These are phyloP conservation scores for Rhizopus sp. DNA, from an alignment of 371 early-diverging fungal species.

Conservation along the genomic window DNA sequence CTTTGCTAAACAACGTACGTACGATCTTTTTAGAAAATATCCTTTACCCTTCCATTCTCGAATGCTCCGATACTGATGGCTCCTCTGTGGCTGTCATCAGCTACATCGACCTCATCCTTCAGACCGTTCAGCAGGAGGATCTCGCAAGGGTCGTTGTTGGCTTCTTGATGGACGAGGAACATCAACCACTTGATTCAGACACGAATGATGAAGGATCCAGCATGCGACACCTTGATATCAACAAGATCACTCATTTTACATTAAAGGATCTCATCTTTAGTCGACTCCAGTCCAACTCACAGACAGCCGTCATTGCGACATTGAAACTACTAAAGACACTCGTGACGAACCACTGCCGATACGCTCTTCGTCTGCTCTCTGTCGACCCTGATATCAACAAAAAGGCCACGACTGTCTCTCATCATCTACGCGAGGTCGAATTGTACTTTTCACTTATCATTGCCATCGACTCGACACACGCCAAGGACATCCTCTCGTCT, in stretches of 20 bases:
- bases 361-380: slow-evolving; percentile 69
- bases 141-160: slow-evolving; percentile 73
- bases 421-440: slow-evolving; percentile 69
- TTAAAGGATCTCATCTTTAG: slow-evolving; percentile 79
- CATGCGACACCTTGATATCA: slow-evolving; percentile 5
- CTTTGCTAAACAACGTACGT: slow-evolving; percentile 68
- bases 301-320: slow-evolving; percentile 79
- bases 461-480: slow-evolving; percentile 60
- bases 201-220: neutral
- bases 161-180: slow-evolving; percentile 73
- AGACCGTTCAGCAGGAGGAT: slow-evolving; percentile 73
- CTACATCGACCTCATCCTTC: slow-evolving; percentile 84
- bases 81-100: slow-evolving; percentile 88
- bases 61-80: slow-evolving; percentile 90
- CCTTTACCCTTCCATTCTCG: slow-evolving; percentile 82
- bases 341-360: slow-evolving; percentile 76
- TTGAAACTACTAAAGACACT: slow-evolving; percentile 78
- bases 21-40: slow-evolving; percentile 85
- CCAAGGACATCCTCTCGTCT: slow-evolving; percentile 52
- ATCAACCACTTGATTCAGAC: slow-evolving; percentile 6
- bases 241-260: slow-evolving; percentile 55
- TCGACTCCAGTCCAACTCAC: slow-evolving; percentile 72
- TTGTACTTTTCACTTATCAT: slow-evolving; percentile 72
- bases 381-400: slow-evolving; percentile 57
- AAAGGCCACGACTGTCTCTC: slow-evolving; percentile 51